Conservation (phyloP, 768 basidiomycete species). For the Scleroderma bovista region DNA sequence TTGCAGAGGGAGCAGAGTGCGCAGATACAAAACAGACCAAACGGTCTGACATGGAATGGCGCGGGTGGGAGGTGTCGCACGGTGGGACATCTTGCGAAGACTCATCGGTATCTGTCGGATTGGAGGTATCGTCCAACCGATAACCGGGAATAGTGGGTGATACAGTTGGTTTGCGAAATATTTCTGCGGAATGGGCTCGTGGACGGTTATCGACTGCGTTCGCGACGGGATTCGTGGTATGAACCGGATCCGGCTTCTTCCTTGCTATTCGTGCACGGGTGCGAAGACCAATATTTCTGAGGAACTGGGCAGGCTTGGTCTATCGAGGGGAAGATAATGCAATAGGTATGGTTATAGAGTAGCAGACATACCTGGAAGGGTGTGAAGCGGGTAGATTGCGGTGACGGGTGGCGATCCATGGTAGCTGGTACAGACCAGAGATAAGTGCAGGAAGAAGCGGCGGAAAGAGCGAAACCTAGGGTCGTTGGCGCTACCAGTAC, state of each 20-base stretch:
- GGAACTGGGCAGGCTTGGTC: constrained; percentile 34
- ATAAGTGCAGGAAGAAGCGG: not conserved
- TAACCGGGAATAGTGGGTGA: constrained; percentile 16
- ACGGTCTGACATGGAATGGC: constrained; percentile 20
- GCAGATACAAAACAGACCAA: constrained; percentile 5
- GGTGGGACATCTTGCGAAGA: constrained; percentile 24
- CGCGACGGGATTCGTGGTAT: constrained; percentile 20
- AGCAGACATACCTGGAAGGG: constrained; percentile 22
- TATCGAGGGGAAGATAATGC: constrained; percentile 1
- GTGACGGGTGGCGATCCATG: constrained; percentile 23
- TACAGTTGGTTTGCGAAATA: constrained; percentile 21
- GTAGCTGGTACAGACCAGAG: constrained; percentile 3
- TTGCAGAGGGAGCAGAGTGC: constrained; percentile 8
- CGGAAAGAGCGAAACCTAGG: too few species aligned
- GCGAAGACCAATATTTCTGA: constrained; percentile 29
- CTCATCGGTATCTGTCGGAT: constrained; percentile 26
- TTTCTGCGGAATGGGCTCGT: constrained; percentile 30
- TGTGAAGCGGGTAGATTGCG: constrained; percentile 19
- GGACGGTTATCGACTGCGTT: constrained; percentile 19
- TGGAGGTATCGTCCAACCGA: constrained; percentile 17
- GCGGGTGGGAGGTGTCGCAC: constrained; percentile 18
- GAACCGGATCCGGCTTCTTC: constrained; percentile 18
- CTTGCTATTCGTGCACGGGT: constrained; percentile 30
- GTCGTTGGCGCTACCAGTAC: constrained; percentile 2
- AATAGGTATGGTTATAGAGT: constrained; percentile 11